Evolutionary conservation across 2,329 filamentous ascomycete genomes (phyloP).

Genomic region (Clonostachys rhizophaga): DNA sequence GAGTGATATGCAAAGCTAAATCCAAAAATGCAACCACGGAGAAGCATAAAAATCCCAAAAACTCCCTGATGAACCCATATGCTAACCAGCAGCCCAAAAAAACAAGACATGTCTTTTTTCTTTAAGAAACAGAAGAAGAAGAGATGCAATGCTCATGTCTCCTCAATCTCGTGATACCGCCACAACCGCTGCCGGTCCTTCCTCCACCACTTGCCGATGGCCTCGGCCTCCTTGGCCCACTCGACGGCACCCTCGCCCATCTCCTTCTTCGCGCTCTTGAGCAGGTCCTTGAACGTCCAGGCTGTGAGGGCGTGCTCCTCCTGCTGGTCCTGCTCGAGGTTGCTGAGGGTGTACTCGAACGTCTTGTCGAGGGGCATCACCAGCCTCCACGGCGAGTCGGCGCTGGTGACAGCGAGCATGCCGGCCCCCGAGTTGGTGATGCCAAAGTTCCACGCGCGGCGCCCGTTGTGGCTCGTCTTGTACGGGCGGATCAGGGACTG

Average conservation of each 20-base stretch:
- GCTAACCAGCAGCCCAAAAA: no score
- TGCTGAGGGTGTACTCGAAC: constrained; percentile 9
- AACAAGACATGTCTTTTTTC: no score
- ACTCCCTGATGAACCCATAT: no score
- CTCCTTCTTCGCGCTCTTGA: constrained; percentile 1
- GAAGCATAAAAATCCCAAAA: no score
- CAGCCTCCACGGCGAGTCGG: constrained; percentile 7
- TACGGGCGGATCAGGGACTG: constrained; percentile 38
- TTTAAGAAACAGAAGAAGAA: no score
- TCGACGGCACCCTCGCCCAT: constrained; percentile 7
- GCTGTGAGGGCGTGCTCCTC: constrained; percentile 5
- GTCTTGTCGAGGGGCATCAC: constrained; percentile 10
- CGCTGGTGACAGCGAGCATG: constrained; percentile 10
- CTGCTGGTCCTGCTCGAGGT: constrained; percentile 7
- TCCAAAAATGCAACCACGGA: no score
- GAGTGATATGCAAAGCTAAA: no score
- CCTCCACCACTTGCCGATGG: constrained; percentile 10
- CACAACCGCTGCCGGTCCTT: constrained; percentile 5
- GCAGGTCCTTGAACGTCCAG: constrained; percentile 6
- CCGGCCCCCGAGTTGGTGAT: constrained; percentile 33
- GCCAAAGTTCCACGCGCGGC: constrained; percentile 44
- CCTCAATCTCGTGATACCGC: background rate
- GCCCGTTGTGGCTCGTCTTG: constrained; percentile 20
- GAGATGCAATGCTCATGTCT: background rate
- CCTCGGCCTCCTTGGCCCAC: constrained; percentile 11